Evolutionary conservation across 148 eudicot species (phyloP), one percentile per base, ranked within the genome.

Genomic region (Amaranthus palmeri): DNA sequence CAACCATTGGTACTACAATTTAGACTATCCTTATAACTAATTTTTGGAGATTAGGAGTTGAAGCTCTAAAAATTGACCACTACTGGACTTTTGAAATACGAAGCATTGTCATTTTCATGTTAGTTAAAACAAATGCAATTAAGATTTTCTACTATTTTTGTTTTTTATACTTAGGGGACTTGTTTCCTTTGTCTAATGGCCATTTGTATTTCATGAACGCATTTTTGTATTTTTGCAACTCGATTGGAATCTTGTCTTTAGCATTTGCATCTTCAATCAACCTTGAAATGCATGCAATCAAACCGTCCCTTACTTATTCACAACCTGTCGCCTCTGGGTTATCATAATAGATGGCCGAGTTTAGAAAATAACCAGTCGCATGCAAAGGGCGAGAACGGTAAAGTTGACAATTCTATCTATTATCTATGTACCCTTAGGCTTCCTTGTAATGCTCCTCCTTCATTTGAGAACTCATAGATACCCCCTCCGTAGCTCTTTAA

Each of bases 21-120:
- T 44, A 70, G 73, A 65, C 73, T 70, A 57, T 11, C 14, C 49
- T 17, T 3, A 69, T n/a, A 43, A 61, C 72, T 41, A 54, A 69
- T 7, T 69, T 69, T 43, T 69, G 60, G 49, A 69, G 57, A 36
- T 43, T 54, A 6, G 61, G 72, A 43, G 61, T 10, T 10, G 52
- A 15, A 5, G 41, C 47, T 18, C 73, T 65, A 70, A 8, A 70
- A 8, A 54, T 9, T n/a, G 3, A 6, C 73, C 73, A 70, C 73
- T 54, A 58, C 18, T 58, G 36, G 36, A 25, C 1, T 25, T 0
- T 25, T 25, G 36, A 1, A 25, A 25, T 25, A 25, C 36, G 36
- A 25, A 25, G 36, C 36, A 25, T 25, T 25, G 36, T 25, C 36
- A 0, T 25, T 25, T 25, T 25, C 36, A 25, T 25, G 36, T 25